Evolutionary conservation across 768 basidiomycete species (phyloP), one percentile per base, ranked within the genome.

Genomic region (Sistotremastrum niveocremeum): DNA sequence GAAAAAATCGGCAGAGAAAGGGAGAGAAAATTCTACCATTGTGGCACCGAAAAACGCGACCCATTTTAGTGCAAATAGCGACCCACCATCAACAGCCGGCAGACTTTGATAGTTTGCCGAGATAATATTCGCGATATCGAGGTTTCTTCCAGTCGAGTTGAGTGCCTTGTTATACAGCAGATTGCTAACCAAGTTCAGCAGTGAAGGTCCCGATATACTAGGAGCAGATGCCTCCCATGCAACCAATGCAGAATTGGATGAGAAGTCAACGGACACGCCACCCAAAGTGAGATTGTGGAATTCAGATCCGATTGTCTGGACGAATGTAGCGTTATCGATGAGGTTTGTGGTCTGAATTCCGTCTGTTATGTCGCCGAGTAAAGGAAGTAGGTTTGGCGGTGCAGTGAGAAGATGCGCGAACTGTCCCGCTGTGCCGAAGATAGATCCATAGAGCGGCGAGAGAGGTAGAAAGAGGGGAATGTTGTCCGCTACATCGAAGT

Each of bases 151-250:
- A 2, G 75, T 69, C 0, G 62, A 49, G 51, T 82, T 79, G 46
- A 82, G 58, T 1, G 79, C 79, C 31, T 62, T 64, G 49, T 79
- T 80, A 54, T 77, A 79, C 34, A 84, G 58, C 7, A 84, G 59
- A 54, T 87, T 88, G 4, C 70, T 73, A 2, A 68, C 77, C 37
- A 87, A 57, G 56, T 84, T 88, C 46, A 87, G 59, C 65, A 84
- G 66, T 1, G 72, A 65, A 2, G 72, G 68, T 4, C 79, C 81
- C 11, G 67, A 69, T 5, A 75, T 51, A 2, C 77, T 76, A 4
- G 81, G 77, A 5, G 77, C 64, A 1, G 67, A 62, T 2, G 76
- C 79, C 57, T 86, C 79, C 80, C 82, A 87, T 29, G 85, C 82
- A 33, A 87, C 54, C 38, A 84, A 54, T 0, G 79, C 62, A 7